Evolutionary conservation across 2,329 filamentous ascomycete species (phyloP).

Genomic region (Microdochium bolleyi): DNA sequence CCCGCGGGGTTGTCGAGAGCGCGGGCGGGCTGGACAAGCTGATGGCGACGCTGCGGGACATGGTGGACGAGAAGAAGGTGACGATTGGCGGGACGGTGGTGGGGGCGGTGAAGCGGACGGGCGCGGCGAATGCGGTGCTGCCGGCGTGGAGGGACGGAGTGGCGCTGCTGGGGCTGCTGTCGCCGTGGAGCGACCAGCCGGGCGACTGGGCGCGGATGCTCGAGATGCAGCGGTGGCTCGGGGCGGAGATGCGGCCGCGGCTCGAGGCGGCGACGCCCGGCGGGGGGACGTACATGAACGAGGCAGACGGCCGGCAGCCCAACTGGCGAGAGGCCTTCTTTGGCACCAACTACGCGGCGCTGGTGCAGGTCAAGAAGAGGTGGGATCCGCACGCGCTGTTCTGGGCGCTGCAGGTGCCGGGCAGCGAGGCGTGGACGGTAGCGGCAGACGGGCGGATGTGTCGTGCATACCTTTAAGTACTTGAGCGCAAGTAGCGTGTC

Average conservation of each 20-base stretch:
- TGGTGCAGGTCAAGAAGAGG: conserved; percentile 10
- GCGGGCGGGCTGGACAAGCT: not conserved
- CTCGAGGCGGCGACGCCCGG: not conserved
- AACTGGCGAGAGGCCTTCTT: conserved; percentile 12
- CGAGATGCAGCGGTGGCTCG: not conserved
- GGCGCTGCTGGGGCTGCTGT: not conserved
- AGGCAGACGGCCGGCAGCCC: conserved; percentile 5
- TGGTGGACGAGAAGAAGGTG: not conserved
- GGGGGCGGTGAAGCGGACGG: not conserved
- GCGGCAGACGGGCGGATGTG: not conserved
- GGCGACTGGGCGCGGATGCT: not conserved
- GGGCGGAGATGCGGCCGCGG: not conserved
- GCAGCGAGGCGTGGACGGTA: conserved; percentile 1
- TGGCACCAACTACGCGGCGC: conserved; percentile 7
- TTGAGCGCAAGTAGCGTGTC: too few relatives aligned
- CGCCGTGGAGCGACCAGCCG: not conserved
- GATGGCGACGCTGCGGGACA: not conserved
- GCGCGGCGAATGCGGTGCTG: not conserved
- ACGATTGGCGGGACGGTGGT: not conserved
- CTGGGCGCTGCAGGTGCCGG: not conserved
- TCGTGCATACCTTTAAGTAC: not conserved
- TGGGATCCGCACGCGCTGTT: conserved; percentile 12
- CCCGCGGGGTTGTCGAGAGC: not conserved
- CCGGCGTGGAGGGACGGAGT: not conserved
- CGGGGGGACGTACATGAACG: conserved; percentile 1